phyloP scores from a whole-genome alignment of 306 rosid species.

The Dalbergia oliveri region DNA sequence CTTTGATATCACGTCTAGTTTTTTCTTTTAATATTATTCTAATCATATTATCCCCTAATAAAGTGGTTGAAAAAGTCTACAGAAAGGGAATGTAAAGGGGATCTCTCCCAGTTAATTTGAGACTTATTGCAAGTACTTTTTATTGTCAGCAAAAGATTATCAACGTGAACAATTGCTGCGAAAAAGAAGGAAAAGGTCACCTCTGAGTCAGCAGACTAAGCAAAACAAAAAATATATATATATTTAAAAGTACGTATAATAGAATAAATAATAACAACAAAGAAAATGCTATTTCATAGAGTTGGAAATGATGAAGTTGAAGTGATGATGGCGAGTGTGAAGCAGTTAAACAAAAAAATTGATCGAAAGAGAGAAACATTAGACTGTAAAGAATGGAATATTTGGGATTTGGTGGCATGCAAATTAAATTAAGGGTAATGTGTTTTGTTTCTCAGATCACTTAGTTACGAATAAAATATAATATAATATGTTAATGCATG shows the following conservation, averaged over 20 bases:
- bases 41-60: not conserved
- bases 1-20: no score
- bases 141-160: conserved; percentile 49
- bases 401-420: conserved; percentile 79
- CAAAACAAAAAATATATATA: not conserved
- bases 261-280: not conserved
- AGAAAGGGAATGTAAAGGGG: conserved; percentile 33
- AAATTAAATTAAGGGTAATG: conserved; percentile 46
- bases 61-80: conserved; percentile 16
- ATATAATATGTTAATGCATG: not conserved
- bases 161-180: conserved; percentile 43
- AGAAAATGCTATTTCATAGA: conserved; percentile 22
- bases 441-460: conserved; percentile 38
- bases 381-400: conserved; percentile 56
- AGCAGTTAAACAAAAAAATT: conserved; percentile 38
- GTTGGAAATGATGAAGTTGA: conserved; percentile 65
- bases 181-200: conserved; percentile 39
- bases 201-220: conserved; percentile 45
- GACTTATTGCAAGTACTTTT: conserved; percentile 58
- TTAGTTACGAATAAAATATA: conserved; percentile 8
- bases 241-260: not conserved
- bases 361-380: conserved; percentile 31
- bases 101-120: conserved; percentile 53
- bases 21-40: not conserved
- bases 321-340: conserved; percentile 69